Base-by-base conservation (phyloP, 306 rosid genomes). In the Comarum palustre region DNA sequence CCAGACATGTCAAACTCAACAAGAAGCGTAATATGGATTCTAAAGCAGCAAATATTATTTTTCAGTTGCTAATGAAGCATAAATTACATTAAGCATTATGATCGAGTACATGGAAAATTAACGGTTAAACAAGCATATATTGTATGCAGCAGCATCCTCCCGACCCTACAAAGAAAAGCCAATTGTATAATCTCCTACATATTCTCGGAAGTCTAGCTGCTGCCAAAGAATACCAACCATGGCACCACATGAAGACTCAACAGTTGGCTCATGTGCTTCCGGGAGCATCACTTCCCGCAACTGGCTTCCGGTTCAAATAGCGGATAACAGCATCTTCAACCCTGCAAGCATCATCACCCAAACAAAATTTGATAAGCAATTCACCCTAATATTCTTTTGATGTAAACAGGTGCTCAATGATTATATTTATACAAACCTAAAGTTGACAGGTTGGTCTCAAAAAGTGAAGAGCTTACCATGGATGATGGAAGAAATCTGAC, bases 271-370 rank as follows among this genome's bases (percentile, higher is more conserved):
- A 92, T 39, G 86, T 87, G 84, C 92, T 88, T 82, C 97, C 96
- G 5, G 99, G 99, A 57, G 79, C 96, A 63, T 95, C 97, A 52
- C 87, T 81, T 75, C 93, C 97, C 1, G 89, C 76, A 12, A 84
- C 82, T 42, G 99, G 97, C 78, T 90, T 92, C 77, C 96, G 96
- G 79, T 95, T 95, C 79, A 94, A 82, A 74, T 89, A 94, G 5
- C 98, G 96, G 71, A 93, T 92, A 73, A 95, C 96, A 43, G 98
- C 97, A 84, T 94, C 98, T 85, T 94, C 98, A 77, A 94, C 99
- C 99, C 99, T 95, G 93, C 50, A 73, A 64, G 68, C 10, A 62
- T 24, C 10, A 62, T 24, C 45, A 66, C 62, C 29, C 25, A 50
- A 19, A 42, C 67, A 58, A 72, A 34, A 27, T 27, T 42, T 39